Conservation (phyloP, 2,329 filamentous ascomycete genomes). For the Cephalotrichum gorgonifer region DNA sequence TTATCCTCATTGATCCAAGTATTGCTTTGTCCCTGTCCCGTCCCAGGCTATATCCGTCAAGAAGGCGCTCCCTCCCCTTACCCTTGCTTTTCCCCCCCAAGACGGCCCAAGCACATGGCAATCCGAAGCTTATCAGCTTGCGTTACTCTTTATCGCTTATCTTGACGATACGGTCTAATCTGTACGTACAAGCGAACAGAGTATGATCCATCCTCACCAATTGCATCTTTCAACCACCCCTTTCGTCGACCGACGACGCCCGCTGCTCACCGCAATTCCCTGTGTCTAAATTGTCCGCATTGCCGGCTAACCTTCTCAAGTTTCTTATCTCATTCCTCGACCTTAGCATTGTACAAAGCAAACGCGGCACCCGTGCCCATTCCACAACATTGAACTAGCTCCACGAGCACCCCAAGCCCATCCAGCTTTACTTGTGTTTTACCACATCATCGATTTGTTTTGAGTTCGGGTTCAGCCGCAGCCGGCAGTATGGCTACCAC, state of each 20-base stretch:
- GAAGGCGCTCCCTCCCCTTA: background rate
- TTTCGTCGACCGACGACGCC: no score
- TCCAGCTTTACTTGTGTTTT: conserved; percentile 9
- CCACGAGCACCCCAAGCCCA: background rate
- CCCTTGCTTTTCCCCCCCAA: background rate
- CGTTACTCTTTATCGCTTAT: background rate
- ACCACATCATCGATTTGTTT: background rate
- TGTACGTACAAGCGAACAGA: no score
- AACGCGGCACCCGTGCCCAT: background rate
- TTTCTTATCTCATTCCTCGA: no score
- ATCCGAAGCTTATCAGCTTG: background rate
- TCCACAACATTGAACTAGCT: no score
- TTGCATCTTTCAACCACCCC: no score
- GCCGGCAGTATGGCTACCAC: conserved; percentile 36
- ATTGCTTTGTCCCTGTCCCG: background rate
- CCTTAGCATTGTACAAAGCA: no score
- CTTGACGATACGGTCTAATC: background rate
- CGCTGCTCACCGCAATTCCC: no score
- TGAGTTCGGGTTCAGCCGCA: background rate
- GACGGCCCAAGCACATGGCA: background rate
- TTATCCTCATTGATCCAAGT: no score
- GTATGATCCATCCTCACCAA: no score
- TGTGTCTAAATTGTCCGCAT: no score
- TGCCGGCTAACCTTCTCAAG: no score
- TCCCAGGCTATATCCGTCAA: background rate